These are phyloP conservation scores for Triticum timopheevii DNA, from an alignment of 176 grass and related monocot genomes.

Conservation along the genomic window DNA sequence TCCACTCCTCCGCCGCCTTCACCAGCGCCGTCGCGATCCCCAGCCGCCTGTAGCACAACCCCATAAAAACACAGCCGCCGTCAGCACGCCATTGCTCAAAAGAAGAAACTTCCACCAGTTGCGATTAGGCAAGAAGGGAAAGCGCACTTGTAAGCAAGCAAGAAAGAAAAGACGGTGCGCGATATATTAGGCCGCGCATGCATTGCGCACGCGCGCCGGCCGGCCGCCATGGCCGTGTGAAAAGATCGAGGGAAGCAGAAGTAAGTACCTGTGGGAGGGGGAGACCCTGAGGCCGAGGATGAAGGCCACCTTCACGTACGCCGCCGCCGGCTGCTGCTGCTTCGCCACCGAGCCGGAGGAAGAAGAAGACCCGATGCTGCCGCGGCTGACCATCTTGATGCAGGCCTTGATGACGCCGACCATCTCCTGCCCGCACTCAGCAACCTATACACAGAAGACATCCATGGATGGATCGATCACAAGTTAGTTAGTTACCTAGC, in stretches of 20 bases:
- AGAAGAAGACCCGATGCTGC: neutral
- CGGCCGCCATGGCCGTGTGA: neutral
- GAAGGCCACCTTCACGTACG: conserved; percentile 53
- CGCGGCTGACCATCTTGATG: conserved; percentile 44
- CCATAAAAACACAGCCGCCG: neutral
- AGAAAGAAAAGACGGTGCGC: neutral
- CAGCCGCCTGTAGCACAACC: conserved; percentile 32
- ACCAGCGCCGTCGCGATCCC: conserved; percentile 62
- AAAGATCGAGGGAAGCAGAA: neutral
- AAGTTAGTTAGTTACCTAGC: neutral
- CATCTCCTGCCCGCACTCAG: conserved; percentile 54
- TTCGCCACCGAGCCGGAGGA: neutral
- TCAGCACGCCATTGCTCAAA: conserved; percentile 20
- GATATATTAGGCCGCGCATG: neutral
- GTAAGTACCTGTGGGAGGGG: conserved; percentile 47
- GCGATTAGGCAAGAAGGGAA: conserved; percentile 19
- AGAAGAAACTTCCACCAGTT: neutral
- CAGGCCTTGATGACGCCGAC: conserved; percentile 65
- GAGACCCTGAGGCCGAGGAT: conserved; percentile 72
- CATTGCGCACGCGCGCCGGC: neutral
- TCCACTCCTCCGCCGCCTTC: conserved; percentile 53
- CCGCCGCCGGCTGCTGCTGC: neutral
- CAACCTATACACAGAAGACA: conserved; percentile 38
- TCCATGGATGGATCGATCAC: neutral
- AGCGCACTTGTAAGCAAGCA: conserved; percentile 1